Conservation (phyloP, 305 asterid species). For the Fraxinus velutina region DNA sequence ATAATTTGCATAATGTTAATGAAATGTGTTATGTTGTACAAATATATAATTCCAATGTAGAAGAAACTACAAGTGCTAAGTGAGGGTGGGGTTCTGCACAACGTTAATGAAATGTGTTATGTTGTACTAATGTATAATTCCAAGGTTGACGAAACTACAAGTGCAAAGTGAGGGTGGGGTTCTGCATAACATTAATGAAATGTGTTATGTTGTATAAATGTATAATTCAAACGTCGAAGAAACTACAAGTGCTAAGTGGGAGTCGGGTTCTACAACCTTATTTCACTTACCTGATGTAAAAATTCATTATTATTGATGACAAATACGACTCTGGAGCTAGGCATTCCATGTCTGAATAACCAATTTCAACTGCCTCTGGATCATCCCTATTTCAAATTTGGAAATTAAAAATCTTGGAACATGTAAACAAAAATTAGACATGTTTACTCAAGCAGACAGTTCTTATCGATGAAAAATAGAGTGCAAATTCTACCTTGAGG, state of each 20-base stretch:
- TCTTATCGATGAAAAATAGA: background rate
- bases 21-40: background rate
- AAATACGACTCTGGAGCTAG: constrained; percentile 75
- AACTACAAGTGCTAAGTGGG: background rate
- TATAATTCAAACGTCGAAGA: background rate
- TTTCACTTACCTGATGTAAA: constrained; percentile 73
- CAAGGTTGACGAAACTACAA: background rate
- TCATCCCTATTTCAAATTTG: constrained; percentile 57
- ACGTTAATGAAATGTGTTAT: background rate
- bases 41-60: background rate
- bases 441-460: background rate
- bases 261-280: background rate
- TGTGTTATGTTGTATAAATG: background rate
- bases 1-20: constrained; percentile 1
- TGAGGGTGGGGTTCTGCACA: background rate
- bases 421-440: background rate
- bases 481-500: constrained; percentile 59
- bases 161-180: background rate
- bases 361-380: constrained; percentile 67
- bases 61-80: background rate
- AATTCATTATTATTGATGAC: constrained; percentile 83
- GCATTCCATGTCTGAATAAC: constrained; percentile 62
- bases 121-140: background rate
- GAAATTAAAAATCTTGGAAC: constrained; percentile 28
- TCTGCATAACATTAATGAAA: background rate